A percentile compares a stretch with the other conserved stretches of the same genome.
Evolutionary conservation across 176 grass and related monocot species (phyloP).

Genomic region (Cenchrus purpureus): DNA sequence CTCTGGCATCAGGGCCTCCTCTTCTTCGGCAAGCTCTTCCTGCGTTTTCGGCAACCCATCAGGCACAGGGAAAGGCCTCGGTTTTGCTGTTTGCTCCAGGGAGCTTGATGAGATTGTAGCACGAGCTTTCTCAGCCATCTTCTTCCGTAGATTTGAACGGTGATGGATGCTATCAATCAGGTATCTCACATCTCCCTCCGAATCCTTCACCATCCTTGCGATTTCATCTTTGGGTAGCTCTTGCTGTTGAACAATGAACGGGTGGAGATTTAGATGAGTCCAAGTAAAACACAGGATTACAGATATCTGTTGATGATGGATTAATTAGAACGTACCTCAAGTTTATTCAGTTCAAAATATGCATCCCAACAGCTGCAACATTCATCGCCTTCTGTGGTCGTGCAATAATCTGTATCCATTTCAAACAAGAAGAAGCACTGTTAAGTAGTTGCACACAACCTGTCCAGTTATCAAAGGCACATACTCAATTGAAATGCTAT

Average conservation of each 20-base stretch:
- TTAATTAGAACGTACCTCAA: constrained; percentile 53
- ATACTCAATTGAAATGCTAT: neutral
- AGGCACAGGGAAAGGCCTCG: constrained; percentile 61
- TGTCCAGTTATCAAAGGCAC: neutral
- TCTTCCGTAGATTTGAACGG: constrained; percentile 51
- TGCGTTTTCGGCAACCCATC: constrained; percentile 70
- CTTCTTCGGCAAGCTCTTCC: constrained; percentile 77
- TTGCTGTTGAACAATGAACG: constrained; percentile 39
- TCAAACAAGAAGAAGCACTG: constrained; percentile 9
- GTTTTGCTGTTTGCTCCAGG: constrained; percentile 10
- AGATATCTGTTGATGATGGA: neutral
- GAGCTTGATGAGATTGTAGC: constrained; percentile 22
- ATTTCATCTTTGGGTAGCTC: constrained; percentile 56
- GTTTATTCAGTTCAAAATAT: constrained; percentile 84
- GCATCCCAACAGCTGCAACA: constrained; percentile 93
- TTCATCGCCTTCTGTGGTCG: constrained; percentile 74
- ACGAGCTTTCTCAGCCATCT: constrained; percentile 43
- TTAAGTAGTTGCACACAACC: neutral
- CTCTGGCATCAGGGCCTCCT: constrained; percentile 64
- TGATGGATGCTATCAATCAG: constrained; percentile 65
- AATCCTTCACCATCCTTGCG: constrained; percentile 55
- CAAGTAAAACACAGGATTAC: neutral
- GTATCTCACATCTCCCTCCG: constrained; percentile 50
- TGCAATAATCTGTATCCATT: constrained; percentile 72
- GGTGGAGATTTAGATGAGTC: neutral